A percentile compares a stretch with the other conserved stretches of the same genome.
These are phyloP conservation scores for Acanthamoeba castellanii DNA, from an alignment of 208 protist species.

Conservation along the genomic window DNA sequence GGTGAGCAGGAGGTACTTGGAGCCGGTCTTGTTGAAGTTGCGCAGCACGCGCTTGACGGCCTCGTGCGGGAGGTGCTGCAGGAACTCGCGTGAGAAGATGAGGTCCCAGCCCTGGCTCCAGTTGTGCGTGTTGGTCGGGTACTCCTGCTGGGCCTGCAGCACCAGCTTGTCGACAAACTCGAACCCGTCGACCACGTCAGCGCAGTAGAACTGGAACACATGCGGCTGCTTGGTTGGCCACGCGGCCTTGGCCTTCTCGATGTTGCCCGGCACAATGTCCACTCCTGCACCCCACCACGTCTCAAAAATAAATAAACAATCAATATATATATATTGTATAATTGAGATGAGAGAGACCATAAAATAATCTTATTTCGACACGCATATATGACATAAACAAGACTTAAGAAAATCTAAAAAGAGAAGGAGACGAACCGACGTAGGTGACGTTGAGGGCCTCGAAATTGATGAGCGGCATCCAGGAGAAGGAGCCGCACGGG, in stretches of 20 bases:
- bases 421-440: not conserved
- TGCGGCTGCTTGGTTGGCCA: not conserved
- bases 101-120: slow-evolving; percentile 6
- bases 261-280: not conserved
- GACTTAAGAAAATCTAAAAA: not conserved
- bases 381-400: not conserved
- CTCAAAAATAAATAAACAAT: not conserved
- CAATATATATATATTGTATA: too few relatives aligned
- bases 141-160: not conserved
- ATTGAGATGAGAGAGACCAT: too few relatives aligned
- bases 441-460: slow-evolving; percentile 16
- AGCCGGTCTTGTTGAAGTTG: not conserved
- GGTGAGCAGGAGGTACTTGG: not conserved
- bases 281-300: not conserved
- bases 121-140: not conserved
- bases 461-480: not conserved
- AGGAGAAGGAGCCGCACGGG: not conserved
- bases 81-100: not conserved
- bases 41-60: not conserved
- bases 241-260: not conserved
- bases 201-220: not conserved
- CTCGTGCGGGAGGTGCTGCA: not conserved
- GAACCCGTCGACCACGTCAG: not conserved
- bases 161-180: not conserved
- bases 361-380: too few relatives aligned